These are phyloP conservation scores for Chimonanthus salicifolius DNA, from an alignment of 164 flowering plant species.

Conservation along the genomic window DNA sequence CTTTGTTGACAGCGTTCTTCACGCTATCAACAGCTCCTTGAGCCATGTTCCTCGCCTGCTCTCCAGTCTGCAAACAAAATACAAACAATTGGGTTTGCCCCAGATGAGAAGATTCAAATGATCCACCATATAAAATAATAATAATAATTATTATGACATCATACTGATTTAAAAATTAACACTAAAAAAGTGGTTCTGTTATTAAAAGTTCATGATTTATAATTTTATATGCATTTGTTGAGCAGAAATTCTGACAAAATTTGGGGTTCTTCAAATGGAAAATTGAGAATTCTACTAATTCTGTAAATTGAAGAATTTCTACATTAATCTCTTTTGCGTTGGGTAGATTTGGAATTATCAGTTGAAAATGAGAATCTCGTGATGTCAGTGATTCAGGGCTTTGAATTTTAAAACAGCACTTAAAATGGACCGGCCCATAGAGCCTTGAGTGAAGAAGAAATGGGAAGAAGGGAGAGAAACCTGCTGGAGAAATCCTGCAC, in stretches of 20 bases:
- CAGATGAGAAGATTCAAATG: too few relatives aligned
- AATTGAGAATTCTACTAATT: background rate
- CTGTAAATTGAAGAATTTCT: too few relatives aligned
- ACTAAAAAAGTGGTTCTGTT: too few relatives aligned
- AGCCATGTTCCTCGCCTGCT: constrained; percentile 33
- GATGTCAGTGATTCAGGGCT: background rate
- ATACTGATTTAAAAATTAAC: background rate
- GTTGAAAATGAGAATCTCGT: background rate
- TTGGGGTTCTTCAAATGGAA: background rate
- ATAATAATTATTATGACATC: too few relatives aligned
- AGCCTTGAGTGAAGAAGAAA: too few relatives aligned
- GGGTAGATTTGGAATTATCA: background rate
- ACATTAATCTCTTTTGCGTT: background rate
- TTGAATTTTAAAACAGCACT: background rate
- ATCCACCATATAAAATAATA: background rate
- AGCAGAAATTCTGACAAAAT: too few relatives aligned
- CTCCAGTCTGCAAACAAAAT: constrained; percentile 29
- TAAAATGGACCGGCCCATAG: background rate
- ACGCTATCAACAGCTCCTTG: constrained; percentile 38
- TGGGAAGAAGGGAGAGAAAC: constrained; percentile 11
- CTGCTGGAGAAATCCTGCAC: constrained; percentile 44
- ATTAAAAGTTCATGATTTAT: too few relatives aligned
- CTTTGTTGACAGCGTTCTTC: constrained; percentile 31
- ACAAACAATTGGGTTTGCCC: background rate
- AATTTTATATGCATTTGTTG: too few relatives aligned